Evolutionary conservation across 352 stramenopile species (phyloP).

Genomic region (Globisporangium irregulare): DNA sequence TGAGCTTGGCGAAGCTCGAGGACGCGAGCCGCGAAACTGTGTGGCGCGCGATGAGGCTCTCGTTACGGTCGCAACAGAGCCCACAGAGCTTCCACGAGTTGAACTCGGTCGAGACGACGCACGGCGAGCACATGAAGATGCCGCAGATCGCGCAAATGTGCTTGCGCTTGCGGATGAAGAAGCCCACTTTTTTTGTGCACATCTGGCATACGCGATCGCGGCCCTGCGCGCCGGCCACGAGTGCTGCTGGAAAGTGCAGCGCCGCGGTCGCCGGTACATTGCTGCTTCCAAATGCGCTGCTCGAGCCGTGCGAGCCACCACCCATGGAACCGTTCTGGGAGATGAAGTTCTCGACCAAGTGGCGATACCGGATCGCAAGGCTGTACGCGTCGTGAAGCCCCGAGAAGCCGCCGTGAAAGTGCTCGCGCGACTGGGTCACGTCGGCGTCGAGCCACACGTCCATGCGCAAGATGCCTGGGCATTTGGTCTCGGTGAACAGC

Average conservation of each 20-base stretch:
- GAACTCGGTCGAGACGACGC: constrained; percentile 58
- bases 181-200: constrained; percentile 52
- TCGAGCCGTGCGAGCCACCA: constrained; percentile 2
- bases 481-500: constrained; percentile 55
- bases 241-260: constrained; percentile 20
- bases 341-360: constrained; percentile 50
- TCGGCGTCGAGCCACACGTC: constrained; percentile 71
- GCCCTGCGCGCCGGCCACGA: constrained; percentile 31
- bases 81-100: constrained; percentile 59
- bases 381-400: constrained; percentile 70
- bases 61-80: constrained; percentile 63
- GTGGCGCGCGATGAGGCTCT: constrained; percentile 53
- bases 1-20: constrained; percentile 19
- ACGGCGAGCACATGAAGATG: constrained; percentile 59
- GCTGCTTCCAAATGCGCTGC: not conserved
- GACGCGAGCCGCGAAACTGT: constrained; percentile 51
- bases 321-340: constrained; percentile 15
- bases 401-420: constrained; percentile 57
- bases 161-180: constrained; percentile 60
- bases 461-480: constrained; percentile 59
- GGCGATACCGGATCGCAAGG: constrained; percentile 57
- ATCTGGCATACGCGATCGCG: constrained; percentile 62
- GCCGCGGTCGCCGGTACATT: constrained; percentile 26
- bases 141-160: constrained; percentile 64
- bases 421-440: constrained; percentile 44